Percentiles rank a stretch among this genome's conserved stretches.
These are phyloP conservation scores for Rhizopus sp. DNA, from an alignment of 371 early-diverging fungal genomes.

Conservation along the genomic window DNA sequence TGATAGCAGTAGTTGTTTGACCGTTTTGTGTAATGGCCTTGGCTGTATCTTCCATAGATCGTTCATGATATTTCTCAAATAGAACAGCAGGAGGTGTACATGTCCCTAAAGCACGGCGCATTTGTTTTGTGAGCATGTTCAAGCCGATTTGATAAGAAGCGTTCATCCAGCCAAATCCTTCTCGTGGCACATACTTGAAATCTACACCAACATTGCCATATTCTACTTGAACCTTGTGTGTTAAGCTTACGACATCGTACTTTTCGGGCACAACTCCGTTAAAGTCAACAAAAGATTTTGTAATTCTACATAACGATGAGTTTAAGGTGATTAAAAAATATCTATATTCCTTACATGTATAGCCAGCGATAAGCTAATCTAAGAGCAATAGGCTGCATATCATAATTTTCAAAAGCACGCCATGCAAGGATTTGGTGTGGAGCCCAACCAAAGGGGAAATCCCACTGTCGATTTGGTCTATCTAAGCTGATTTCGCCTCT, in stretches of 20 bases:
- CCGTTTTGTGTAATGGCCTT: constrained; percentile 43
- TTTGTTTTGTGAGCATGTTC: constrained; percentile 66
- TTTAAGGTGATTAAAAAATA: not conserved
- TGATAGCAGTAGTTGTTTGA: constrained; percentile 33
- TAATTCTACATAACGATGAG: constrained; percentile 53
- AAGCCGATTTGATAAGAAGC: constrained; percentile 88
- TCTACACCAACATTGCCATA: constrained; percentile 95
- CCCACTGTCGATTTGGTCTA: constrained; percentile 94
- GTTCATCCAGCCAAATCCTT: constrained; percentile 99
- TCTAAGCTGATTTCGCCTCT: constrained; percentile 70
- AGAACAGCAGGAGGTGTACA: constrained; percentile 77
- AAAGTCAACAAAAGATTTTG: constrained; percentile 93
- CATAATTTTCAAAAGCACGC: constrained; percentile 83
- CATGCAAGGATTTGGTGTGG: constrained; percentile 96
- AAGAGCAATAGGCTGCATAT: constrained; percentile 67
- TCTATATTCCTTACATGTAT: constrained; percentile 58
- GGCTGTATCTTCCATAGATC: constrained; percentile 27
- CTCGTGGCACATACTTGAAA: constrained; percentile 92
- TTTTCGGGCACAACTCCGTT: constrained; percentile 98
- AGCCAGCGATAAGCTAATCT: constrained; percentile 91
- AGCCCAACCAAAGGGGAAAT: constrained; percentile 93
- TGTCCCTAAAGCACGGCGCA: constrained; percentile 81
- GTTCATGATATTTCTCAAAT: constrained; percentile 39
- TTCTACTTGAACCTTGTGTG: constrained; percentile 92
- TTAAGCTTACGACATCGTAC: constrained; percentile 91